Evolutionary conservation across 495 filamentous ascomycete species (phyloP), one percentile per base, ranked within the genome.

Genomic region (Trichocladium antarcticum): DNA sequence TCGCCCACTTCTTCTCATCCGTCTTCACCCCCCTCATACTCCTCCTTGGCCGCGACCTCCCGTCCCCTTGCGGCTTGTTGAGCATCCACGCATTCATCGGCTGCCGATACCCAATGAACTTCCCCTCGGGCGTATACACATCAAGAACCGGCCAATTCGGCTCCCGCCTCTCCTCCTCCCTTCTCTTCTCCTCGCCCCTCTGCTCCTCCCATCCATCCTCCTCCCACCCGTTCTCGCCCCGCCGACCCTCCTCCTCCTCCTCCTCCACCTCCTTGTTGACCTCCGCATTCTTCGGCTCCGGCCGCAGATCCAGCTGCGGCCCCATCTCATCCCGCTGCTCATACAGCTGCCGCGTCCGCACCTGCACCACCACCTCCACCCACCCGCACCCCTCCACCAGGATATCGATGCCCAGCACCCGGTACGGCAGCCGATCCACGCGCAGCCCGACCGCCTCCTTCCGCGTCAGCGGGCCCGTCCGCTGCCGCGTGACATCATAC

Each of bases 301-400:
- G 46, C 42, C 52, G 36, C 41, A 50, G 6, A 46, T 54, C 52
- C 36, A 50, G n/a, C 21, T 31, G 35, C 37, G 31, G 37, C 16
- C 15, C 21, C 44, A 32, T 34, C 10, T 53, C 43, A 24, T 59
- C 48, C 14, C 10, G 19, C 21, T 14, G 55, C 51, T 40, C 42
- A n/a, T 19, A 53, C 42, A 75, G 50, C 21, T 65, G 57, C 56
- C 54, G 77, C 20, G 74, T 75, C 19, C 89, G 79, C 7, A 92
- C 75, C 64, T 97, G 89, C 12, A 82, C 80, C 6, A 78, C 82
- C 16, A 99, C 63, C 62, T 99, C 92, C 7, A 99, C 74, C 90
- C 93, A 99, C 2, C 92, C 92, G 35, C 81, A 80, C 16, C 90
- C 86, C 56, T 95, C 88, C 31, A 99, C 80, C 7, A 99, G 68